Percentiles rank a stretch among this genome's conserved stretches.
Conservation (phyloP, 2,329 filamentous ascomycete species). For the Ophiostoma sp. region DNA sequence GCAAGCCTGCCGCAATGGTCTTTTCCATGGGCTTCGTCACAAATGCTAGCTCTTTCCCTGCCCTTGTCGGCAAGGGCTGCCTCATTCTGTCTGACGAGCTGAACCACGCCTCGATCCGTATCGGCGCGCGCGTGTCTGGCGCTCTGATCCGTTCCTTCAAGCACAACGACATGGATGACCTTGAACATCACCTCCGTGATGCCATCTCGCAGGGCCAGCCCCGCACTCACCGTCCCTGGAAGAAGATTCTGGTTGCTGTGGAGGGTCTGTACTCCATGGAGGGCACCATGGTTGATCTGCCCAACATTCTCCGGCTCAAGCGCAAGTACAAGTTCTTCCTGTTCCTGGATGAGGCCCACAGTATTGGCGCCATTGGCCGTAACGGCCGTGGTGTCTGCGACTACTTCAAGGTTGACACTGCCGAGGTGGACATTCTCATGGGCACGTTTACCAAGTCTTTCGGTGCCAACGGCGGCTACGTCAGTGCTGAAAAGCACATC, state of each 20-base stretch:
- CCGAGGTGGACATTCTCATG: constrained; percentile 92
- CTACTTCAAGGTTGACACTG: constrained; percentile 86
- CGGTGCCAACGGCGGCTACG: constrained; percentile 93
- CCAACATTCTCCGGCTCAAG: constrained; percentile 79
- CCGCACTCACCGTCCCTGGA: constrained; percentile 97
- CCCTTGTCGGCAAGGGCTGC: constrained; percentile 85
- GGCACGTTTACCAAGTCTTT: constrained; percentile 98
- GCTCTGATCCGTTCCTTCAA: constrained; percentile 95
- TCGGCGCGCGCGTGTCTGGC: constrained; percentile 87
- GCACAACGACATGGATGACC: constrained; percentile 89
- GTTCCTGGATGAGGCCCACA: constrained; percentile 95
- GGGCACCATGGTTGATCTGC: constrained; percentile 97
- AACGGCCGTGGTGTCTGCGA: constrained; percentile 90
- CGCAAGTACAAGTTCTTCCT: constrained; percentile 95
- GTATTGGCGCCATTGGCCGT: constrained; percentile 85
- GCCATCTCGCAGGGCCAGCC: constrained; percentile 95
- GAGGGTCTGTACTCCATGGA: constrained; percentile 99
- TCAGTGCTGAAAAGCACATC: constrained; percentile 81
- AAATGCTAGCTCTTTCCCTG: constrained; percentile 88
- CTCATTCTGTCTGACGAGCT: constrained; percentile 95
- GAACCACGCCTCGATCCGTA: constrained; percentile 95
- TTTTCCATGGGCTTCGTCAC: constrained; percentile 99
- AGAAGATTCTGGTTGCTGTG: constrained; percentile 95
- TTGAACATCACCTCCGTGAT: constrained; percentile 82
- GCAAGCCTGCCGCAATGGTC: constrained; percentile 90